A percentile compares a stretch with the other conserved stretches of the same genome.
Evolutionary conservation across 148 eudicot genomes (phyloP).

Genomic region (Persicaria tinctoria): DNA sequence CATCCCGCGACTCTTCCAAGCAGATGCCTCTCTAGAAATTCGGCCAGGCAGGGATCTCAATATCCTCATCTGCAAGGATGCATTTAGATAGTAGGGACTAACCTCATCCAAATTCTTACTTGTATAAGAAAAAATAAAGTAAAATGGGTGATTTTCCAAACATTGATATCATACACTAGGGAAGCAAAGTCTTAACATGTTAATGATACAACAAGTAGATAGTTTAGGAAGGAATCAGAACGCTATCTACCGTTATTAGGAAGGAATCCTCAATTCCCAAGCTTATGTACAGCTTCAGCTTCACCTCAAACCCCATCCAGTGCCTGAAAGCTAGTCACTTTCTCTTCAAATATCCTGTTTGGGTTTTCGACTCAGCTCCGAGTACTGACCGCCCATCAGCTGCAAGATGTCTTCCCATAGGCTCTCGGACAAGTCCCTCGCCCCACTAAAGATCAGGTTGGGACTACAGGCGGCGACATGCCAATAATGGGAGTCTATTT

Average conservation of each 20-base stretch:
- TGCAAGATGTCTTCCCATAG: conserved; percentile 93
- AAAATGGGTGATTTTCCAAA: not conserved
- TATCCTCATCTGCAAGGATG: no score
- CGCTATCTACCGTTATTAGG: conserved; percentile 2
- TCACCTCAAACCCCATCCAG: conserved; percentile 1
- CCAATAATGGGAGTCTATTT: conserved; percentile 77
- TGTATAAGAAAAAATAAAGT: no score
- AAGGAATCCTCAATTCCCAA: not conserved
- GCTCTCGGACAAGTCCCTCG: conserved; percentile 43
- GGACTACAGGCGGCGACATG: conserved; percentile 87
- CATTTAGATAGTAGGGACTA: no score
- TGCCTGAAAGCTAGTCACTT: not conserved
- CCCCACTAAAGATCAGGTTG: conserved; percentile 41
- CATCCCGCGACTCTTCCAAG: no score
- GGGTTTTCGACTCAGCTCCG: conserved; percentile 91
- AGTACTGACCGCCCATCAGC: conserved; percentile 91
- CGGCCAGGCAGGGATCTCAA: no score
- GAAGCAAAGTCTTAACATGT: not conserved
- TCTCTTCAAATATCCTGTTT: conserved; percentile 56
- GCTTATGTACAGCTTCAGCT: conserved; percentile 7
- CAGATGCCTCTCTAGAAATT: no score
- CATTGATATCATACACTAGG: conserved; percentile 6
- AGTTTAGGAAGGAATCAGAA: not conserved
- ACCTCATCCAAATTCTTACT: no score
- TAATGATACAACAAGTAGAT: not conserved